These are phyloP conservation scores for Candida palmyrensis DNA, from an alignment of 805 yeast genomes.

Conservation along the genomic window DNA sequence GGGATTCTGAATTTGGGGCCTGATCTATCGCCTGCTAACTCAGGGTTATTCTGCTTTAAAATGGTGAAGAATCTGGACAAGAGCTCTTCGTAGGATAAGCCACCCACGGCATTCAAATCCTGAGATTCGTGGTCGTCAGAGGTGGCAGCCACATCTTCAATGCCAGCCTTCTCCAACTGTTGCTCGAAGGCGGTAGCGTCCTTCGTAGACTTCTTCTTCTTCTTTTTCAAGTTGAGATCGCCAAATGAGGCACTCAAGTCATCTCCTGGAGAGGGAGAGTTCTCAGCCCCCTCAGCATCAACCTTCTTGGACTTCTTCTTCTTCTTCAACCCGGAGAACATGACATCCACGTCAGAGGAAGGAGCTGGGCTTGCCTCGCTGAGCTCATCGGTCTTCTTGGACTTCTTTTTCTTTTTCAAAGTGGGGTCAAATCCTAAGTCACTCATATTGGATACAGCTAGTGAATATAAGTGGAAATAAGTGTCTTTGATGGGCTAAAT, in stretches of 20 bases:
- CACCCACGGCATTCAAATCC: slow-evolving; percentile 36
- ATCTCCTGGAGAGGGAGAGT: slow-evolving; percentile 15
- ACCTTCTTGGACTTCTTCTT: slow-evolving; percentile 67
- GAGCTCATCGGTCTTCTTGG: slow-evolving; percentile 40
- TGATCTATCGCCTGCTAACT: slow-evolving; percentile 92
- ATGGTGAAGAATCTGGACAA: slow-evolving; percentile 82
- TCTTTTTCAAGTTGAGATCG: slow-evolving; percentile 53
- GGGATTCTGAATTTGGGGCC: slow-evolving; percentile 94
- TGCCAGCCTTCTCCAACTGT: slow-evolving; percentile 86
- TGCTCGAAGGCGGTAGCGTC: slow-evolving; percentile 81
- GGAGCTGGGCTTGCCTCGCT: slow-evolving; percentile 14
- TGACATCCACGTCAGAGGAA: slow-evolving; percentile 43
- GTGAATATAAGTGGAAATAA: not conserved
- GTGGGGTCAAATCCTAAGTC: slow-evolving; percentile 70
- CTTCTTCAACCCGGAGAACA: slow-evolving; percentile 67
- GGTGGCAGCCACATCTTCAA: slow-evolving; percentile 40
- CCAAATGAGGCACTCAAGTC: slow-evolving; percentile 33
- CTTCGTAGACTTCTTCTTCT: slow-evolving; percentile 66
- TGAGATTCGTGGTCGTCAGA: slow-evolving; percentile 20
- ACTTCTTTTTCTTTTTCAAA: slow-evolving; percentile 76
- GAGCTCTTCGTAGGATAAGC: slow-evolving; percentile 69
- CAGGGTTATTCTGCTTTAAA: slow-evolving; percentile 92
- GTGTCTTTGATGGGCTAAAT: not conserved
- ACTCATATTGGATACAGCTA: slow-evolving; percentile 38
- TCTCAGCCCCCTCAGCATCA: slow-evolving; percentile 17